A percentile compares a stretch with the other conserved stretches of the same genome.
These are phyloP conservation scores for Pseudogymnoascus sp. DNA, from an alignment of 2,329 filamentous ascomycete species.

Conservation along the genomic window DNA sequence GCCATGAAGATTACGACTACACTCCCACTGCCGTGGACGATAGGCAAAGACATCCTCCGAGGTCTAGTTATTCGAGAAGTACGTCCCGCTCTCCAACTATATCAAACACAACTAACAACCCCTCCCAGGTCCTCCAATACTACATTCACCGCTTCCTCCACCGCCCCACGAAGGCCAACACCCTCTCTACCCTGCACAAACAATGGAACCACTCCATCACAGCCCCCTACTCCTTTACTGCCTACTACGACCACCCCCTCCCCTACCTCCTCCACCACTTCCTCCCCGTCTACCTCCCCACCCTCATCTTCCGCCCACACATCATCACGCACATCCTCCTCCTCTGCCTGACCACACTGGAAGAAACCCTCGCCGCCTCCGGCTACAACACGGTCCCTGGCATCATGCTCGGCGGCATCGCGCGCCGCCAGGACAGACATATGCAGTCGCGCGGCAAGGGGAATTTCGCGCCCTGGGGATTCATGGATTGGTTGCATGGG, in stretches of 20 bases:
- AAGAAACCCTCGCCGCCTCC: conserved; percentile 59
- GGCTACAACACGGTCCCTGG: conserved; percentile 54
- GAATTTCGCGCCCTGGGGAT: conserved; percentile 54
- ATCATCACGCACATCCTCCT: conserved; percentile 65
- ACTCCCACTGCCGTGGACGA: conserved; percentile 54
- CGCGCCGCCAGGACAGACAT: conserved; percentile 44
- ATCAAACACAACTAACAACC: conserved; percentile 10
- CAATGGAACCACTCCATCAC: conserved; percentile 43
- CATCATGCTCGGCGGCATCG: conserved; percentile 44
- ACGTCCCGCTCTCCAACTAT: conserved; percentile 18
- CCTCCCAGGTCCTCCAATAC: conserved; percentile 55
- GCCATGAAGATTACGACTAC: conserved; percentile 49
- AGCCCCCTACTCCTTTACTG: conserved; percentile 52
- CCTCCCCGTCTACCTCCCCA: conserved; percentile 57
- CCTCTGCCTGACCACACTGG: conserved; percentile 51
- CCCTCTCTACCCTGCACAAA: conserved; percentile 36
- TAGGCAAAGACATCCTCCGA: conserved; percentile 45
- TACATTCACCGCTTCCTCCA: conserved; percentile 64
- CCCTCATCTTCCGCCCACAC: conserved; percentile 58
- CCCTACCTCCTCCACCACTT: conserved; percentile 55
- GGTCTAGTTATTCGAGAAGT: conserved; percentile 51
- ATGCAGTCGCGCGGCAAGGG: conserved; percentile 47
- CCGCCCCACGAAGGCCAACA: conserved; percentile 39
- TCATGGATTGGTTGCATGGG: conserved; percentile 54
- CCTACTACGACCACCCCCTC: conserved; percentile 61